Evolutionary conservation across 495 filamentous ascomycete species (phyloP).

Genomic region (Geopyxis carbonaria): DNA sequence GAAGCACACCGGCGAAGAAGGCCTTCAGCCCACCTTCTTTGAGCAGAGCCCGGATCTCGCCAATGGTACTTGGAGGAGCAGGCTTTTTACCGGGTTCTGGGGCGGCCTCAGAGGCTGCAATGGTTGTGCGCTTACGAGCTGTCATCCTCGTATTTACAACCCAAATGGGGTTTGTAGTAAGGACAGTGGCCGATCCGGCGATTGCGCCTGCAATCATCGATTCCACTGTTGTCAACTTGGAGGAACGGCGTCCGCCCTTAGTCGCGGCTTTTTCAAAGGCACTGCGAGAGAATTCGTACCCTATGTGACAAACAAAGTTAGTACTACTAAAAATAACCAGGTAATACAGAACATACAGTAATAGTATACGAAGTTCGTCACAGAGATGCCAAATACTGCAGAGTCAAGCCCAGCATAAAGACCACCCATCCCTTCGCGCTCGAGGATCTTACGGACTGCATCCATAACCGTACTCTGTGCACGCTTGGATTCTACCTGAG

Average conservation of each 20-base stretch:
- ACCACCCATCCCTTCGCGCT: constrained; percentile 73
- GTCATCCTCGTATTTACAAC: constrained; percentile 98
- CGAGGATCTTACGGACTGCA: constrained; percentile 70
- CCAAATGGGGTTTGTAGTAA: constrained; percentile 97
- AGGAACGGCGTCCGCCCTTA: constrained; percentile 55
- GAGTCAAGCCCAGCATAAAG: constrained; percentile 79
- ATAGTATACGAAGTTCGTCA: constrained; percentile 99
- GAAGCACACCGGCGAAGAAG: constrained; percentile 82
- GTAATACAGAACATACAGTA: constrained; percentile 48
- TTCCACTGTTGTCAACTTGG: constrained; percentile 75
- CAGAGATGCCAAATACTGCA: constrained; percentile 88
- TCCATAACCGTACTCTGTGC: constrained; percentile 65
- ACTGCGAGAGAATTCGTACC: constrained; percentile 91
- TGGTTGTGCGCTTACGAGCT: constrained; percentile 45
- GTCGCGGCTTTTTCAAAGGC: constrained; percentile 70
- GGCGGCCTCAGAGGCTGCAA: constrained; percentile 28
- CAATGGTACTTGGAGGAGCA: constrained; percentile 48
- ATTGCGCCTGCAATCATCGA: constrained; percentile 90
- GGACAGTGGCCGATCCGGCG: constrained; percentile 80
- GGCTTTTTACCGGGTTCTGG: constrained; percentile 23
- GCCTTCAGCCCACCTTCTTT: constrained; percentile 63
- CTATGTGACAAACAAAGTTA: constrained; percentile 14
- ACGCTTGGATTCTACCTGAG: constrained; percentile 91
- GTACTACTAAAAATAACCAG: not conserved
- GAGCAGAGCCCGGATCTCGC: constrained; percentile 59